These are phyloP conservation scores for Globisporangium iwayamae DNA, from an alignment of 352 stramenopile species.

Conservation along the genomic window DNA sequence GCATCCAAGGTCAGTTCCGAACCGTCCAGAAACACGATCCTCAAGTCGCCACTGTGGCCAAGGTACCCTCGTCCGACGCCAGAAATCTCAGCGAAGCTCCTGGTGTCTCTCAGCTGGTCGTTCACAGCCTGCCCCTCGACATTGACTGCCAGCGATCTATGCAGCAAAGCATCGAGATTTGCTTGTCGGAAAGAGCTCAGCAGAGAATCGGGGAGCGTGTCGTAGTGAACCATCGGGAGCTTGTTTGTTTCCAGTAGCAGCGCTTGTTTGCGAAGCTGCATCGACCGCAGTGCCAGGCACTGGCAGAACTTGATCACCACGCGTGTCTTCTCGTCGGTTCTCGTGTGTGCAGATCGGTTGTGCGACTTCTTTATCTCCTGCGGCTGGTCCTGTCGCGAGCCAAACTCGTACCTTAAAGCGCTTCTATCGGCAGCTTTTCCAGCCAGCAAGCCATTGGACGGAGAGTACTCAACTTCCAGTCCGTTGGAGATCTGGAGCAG, in stretches of 20 bases:
- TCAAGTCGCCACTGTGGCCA: conserved; percentile 31
- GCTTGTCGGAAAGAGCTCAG: conserved; percentile 31
- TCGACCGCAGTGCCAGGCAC: conserved; percentile 40
- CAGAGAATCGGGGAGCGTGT: conserved; percentile 40
- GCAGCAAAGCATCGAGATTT: conserved; percentile 16
- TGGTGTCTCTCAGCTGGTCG: not conserved
- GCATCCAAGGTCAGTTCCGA: conserved; percentile 37
- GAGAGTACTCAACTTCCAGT: conserved; percentile 30
- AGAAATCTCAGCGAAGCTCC: conserved; percentile 25
- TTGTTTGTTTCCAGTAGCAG: conserved; percentile 30
- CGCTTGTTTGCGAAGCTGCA: conserved; percentile 48
- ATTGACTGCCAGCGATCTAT: conserved; percentile 10
- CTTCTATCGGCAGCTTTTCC: conserved; percentile 22
- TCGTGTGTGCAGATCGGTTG: not conserved
- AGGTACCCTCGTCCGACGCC: conserved; percentile 46
- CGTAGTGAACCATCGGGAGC: conserved; percentile 52
- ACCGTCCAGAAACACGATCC: conserved; percentile 45
- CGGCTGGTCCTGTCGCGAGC: conserved; percentile 2
- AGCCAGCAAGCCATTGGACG: conserved; percentile 23
- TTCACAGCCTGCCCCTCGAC: not conserved
- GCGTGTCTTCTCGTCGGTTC: conserved; percentile 14
- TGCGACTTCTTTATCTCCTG: not conserved
- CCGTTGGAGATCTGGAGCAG: conserved; percentile 35
- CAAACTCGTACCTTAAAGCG: conserved; percentile 22
- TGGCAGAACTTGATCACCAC: conserved; percentile 47